These are phyloP conservation scores for Mycena galericulata DNA, from an alignment of 768 basidiomycete species.

Conservation along the genomic window DNA sequence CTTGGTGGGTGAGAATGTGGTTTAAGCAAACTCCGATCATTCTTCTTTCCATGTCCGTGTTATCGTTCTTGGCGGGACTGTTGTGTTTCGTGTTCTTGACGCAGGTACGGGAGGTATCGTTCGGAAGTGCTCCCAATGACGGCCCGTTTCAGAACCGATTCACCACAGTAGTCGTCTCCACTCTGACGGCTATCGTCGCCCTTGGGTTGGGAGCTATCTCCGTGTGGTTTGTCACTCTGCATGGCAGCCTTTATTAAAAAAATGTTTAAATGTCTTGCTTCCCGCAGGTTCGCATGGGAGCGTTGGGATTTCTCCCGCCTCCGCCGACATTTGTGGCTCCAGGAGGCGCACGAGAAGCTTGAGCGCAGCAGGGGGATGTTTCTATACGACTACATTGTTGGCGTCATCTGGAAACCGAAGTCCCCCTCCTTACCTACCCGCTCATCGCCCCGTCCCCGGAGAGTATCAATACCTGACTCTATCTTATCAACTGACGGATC, in stretches of 20 bases:
- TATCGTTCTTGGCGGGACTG: conserved; percentile 21
- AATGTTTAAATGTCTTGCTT: background rate
- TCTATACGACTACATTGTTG: conserved; percentile 8
- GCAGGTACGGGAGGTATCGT: background rate
- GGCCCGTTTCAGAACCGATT: background rate
- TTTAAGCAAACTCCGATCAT: conserved; percentile 28
- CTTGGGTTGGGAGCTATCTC: conserved; percentile 22
- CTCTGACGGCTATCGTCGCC: conserved; percentile 16
- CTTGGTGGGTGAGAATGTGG: conserved; percentile 29
- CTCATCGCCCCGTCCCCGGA: background rate
- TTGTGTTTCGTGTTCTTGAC: conserved; percentile 23
- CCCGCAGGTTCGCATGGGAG: conserved; percentile 25
- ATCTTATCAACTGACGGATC: background rate
- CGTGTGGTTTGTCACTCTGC: conserved; percentile 10
- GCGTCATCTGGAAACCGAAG: conserved; percentile 21
- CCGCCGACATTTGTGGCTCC: conserved; percentile 19
- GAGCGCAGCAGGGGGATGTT: conserved; percentile 20
- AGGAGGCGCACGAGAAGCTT: conserved; percentile 6
- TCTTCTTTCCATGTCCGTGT: conserved; percentile 21
- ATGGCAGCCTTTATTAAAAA: background rate
- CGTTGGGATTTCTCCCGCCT: conserved; percentile 28
- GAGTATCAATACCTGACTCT: background rate
- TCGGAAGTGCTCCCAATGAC: background rate
- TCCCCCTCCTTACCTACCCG: conserved; percentile 19
- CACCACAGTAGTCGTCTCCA: conserved; percentile 20